Evolutionary conservation across 108 stramenopile genomes (phyloP), one percentile per base, ranked within the genome.

Genomic region (Nannochloropsis salina): DNA sequence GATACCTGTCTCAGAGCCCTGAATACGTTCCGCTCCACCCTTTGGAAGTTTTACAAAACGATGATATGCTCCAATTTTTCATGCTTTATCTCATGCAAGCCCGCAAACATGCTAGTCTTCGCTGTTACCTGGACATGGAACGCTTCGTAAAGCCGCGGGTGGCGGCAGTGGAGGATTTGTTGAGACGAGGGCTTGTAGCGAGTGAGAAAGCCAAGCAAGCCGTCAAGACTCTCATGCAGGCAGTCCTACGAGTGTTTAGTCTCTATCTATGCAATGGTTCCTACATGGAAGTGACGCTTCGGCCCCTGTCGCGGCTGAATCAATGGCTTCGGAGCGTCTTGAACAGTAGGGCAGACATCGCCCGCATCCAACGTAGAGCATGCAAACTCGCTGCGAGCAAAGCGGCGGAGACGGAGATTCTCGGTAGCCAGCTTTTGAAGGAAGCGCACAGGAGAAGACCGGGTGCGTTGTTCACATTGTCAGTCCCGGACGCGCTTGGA

Each of bases 1-100:
- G 61, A n/a, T 74, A 74, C 8, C 61, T 74, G 20, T 74, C 61
- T n/a, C 4, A 6, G 61, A 74, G 61, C 61, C 61, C 61, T n/a
- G 61, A 74, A 8, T 74, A n/a, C n/a, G n/a, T 74, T n/a, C 61
- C 61, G 3, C 61, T 74, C n/a, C 15, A 74, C n/a, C 61, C 61
- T 6, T 6, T 74, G 61, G 61, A 74, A n/a, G 61, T 74, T 15
- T n/a, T 74, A 2, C 20, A 74, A 74, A n/a, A 74, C 61, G 61
- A 74, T 2, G 61, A 74, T 74, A 74, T 74, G 61, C 6, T 74
- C 61, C 61, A 74, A 6, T 74, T n/a, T 8, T 74, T 74, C 61
- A 74, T 74, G 61, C 61, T 74, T 74, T 74, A 74, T 74, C n/a
- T 74, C 3, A 74, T 74, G 61, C 61, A 74, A 74, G n/a, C 61